A percentile compares a stretch with the other conserved stretches of the same genome.
Evolutionary conservation across 371 early-diverging fungal species (phyloP).

Genomic region (Nematocida sp.): DNA sequence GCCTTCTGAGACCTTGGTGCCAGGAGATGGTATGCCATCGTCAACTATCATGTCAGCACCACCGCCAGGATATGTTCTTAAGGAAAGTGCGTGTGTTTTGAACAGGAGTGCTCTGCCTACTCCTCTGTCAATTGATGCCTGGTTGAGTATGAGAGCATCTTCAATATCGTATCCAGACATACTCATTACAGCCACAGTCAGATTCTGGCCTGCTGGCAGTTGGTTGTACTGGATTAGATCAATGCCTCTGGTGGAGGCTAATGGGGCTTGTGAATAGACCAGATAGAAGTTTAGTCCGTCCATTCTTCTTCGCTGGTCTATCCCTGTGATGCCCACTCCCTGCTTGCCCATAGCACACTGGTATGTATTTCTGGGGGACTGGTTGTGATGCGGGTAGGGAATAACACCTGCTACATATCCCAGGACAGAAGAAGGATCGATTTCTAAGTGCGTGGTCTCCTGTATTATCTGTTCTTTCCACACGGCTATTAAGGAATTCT

Average conservation of each 20-base stretch:
- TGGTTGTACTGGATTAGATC: conserved; percentile 91
- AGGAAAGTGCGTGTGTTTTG: conserved; percentile 71
- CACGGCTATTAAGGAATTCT: conserved; percentile 83
- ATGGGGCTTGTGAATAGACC: conserved; percentile 92
- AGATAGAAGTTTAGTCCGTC: conserved; percentile 89
- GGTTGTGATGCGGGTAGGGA: conserved; percentile 99
- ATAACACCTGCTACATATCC: conserved; percentile 95
- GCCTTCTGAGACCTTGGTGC: conserved; percentile 71
- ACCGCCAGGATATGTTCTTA: conserved; percentile 77
- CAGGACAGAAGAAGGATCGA: conserved; percentile 87
- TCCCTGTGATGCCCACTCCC: conserved; percentile 91
- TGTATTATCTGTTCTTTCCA: conserved; percentile 72
- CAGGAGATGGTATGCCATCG: conserved; percentile 81
- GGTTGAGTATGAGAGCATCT: conserved; percentile 95
- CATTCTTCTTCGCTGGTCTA: conserved; percentile 84
- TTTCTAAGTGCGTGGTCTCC: conserved; percentile 86
- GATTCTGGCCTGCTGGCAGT: conserved; percentile 96
- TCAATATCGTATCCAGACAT: conserved; percentile 99
- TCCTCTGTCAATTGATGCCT: conserved; percentile 91
- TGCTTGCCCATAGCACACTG: conserved; percentile 99
- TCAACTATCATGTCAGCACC: conserved; percentile 75
- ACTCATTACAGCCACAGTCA: conserved; percentile 95
- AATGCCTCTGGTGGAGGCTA: conserved; percentile 92
- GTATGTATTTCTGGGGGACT: conserved; percentile 95
- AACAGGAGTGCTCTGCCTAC: conserved; percentile 89